These are phyloP conservation scores for Pelagophyceae sp. DNA, from an alignment of 352 stramenopile genomes.

Conservation along the genomic window DNA sequence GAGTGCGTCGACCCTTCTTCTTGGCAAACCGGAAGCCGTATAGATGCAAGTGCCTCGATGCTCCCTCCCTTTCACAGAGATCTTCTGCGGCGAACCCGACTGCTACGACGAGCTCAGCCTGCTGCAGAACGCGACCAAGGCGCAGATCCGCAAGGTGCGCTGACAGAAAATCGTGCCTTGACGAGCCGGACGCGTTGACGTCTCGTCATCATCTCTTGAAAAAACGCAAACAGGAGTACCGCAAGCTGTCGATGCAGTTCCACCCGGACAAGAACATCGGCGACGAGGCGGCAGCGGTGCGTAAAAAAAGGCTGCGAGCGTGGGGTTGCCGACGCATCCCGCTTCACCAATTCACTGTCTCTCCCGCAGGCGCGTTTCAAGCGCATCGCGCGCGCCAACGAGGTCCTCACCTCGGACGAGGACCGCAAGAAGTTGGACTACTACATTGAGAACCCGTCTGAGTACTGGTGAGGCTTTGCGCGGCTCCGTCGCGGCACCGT, in stretches of 20 bases:
- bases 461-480: no score
- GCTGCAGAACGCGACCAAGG: slow-evolving; percentile 9
- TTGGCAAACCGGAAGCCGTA: background rate
- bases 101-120: slow-evolving; percentile 16
- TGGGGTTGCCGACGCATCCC: no score
- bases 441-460: slow-evolving; percentile 16
- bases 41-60: background rate
- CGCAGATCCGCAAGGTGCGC: slow-evolving; percentile 51
- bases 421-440: slow-evolving; percentile 58
- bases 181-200: background rate
- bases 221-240: slow-evolving; percentile 58
- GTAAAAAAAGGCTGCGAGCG: no score
- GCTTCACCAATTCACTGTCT: no score
- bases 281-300: slow-evolving; percentile 48
- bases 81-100: slow-evolving; percentile 16
- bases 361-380: slow-evolving; percentile 75
- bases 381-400: slow-evolving; percentile 71
- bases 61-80: background rate
- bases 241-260: slow-evolving; percentile 75
- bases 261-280: slow-evolving; percentile 77
- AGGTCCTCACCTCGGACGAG: slow-evolving; percentile 72
- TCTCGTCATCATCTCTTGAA: background rate
- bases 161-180: background rate
- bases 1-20: background rate
- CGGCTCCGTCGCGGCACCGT: no score